phyloP scores from a whole-genome alignment of 129 eudicot species.

The Arctium lappa region DNA sequence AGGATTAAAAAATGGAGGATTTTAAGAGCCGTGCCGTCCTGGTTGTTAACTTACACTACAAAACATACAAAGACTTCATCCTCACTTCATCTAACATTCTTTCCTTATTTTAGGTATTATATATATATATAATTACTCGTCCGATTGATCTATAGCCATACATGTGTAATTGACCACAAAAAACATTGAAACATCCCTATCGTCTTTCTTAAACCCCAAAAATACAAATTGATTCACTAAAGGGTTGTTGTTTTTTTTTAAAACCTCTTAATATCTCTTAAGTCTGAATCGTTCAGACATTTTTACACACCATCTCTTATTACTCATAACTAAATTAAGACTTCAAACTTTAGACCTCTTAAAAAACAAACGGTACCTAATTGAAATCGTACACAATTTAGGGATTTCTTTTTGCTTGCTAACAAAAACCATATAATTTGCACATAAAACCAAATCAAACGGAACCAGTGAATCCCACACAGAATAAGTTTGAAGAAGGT shows the following conservation, averaged over 20 bases:
- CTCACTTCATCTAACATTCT: constrained; percentile 54
- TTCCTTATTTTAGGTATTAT: background rate
- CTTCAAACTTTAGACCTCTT: too few relatives aligned
- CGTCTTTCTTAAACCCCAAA: background rate
- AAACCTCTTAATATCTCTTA: too few relatives aligned
- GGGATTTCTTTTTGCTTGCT: background rate
- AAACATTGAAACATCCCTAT: too few relatives aligned
- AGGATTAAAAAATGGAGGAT: constrained; percentile 24
- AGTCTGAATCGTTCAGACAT: too few relatives aligned
- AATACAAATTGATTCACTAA: background rate
- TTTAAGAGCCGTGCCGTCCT: constrained; percentile 73
- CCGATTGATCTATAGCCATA: too few relatives aligned
- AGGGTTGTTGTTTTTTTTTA: too few relatives aligned
- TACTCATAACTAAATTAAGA: too few relatives aligned
- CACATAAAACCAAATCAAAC: background rate
- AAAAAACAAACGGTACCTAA: too few relatives aligned
- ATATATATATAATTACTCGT: background rate
- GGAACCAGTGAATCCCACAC: background rate
- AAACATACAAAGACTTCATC: constrained; percentile 53
- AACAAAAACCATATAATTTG: background rate
- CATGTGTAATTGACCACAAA: too few relatives aligned
- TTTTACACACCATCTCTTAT: too few relatives aligned
- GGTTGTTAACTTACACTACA: constrained; percentile 59
- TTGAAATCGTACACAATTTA: background rate
- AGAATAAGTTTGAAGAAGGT: background rate